These are phyloP conservation scores for Pythium aristosporum DNA, from an alignment of 352 stramenopile species.

Conservation along the genomic window DNA sequence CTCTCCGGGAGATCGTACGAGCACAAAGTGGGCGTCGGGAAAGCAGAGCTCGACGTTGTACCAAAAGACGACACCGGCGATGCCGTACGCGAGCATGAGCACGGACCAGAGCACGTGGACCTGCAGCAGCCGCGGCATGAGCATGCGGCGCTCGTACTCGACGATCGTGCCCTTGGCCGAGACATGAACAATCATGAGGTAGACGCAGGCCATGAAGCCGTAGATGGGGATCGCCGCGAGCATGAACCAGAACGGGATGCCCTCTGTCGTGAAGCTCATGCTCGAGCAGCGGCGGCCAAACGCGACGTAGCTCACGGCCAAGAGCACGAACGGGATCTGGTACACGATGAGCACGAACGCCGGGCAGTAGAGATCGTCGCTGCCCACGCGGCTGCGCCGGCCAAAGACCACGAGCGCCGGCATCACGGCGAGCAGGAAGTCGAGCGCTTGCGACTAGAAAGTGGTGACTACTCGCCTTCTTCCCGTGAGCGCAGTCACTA, in stretches of 20 bases:
- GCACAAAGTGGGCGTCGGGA: constrained; percentile 71
- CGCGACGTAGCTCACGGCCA: constrained; percentile 60
- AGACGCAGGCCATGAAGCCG: constrained; percentile 82
- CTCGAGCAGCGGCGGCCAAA: constrained; percentile 67
- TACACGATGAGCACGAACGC: constrained; percentile 75
- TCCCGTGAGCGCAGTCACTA: neutral
- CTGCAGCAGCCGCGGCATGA: constrained; percentile 82
- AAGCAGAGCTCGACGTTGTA: constrained; percentile 69
- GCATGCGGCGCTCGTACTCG: constrained; percentile 80
- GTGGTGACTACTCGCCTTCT: neutral
- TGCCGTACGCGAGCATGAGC: constrained; percentile 61
- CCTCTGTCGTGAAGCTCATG: constrained; percentile 53
- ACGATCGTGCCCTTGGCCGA: constrained; percentile 85
- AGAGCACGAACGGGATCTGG: constrained; percentile 66
- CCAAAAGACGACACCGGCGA: constrained; percentile 61
- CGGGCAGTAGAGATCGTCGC: constrained; percentile 85
- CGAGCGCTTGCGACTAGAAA: too few relatives aligned
- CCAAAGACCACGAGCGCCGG: constrained; percentile 85
- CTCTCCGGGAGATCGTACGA: constrained; percentile 35
- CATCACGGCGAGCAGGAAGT: constrained; percentile 31
- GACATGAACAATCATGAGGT: constrained; percentile 86
- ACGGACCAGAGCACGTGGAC: constrained; percentile 76
- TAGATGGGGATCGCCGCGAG: constrained; percentile 61
- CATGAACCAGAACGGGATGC: constrained; percentile 81
- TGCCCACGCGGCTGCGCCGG: constrained; percentile 76